Evolutionary conservation across 163 green algal species (phyloP), one percentile per base, ranked within the genome.

Genomic region (Trebouxia gelatinosa): DNA sequence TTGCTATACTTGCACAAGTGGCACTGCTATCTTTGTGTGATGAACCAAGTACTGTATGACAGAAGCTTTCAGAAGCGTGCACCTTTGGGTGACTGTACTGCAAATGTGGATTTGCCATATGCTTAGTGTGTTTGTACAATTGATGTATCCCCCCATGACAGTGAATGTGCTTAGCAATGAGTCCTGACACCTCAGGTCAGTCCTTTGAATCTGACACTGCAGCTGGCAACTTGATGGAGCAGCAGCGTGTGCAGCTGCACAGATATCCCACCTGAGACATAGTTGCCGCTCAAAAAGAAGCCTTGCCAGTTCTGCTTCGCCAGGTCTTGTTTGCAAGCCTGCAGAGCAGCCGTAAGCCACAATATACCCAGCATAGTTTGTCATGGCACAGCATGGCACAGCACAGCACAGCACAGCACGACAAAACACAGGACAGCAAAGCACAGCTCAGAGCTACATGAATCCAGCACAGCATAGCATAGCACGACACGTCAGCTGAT

Each of bases 211-310:
- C 13, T 13, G 13, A 54, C 43, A 54, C 11, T 54, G 43, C 43
- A 23, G 43, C 43, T 54, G 43, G 43, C 43, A 23, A 54, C 13
- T 13, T 54, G 43, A 9, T 54, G 43, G 11, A 9, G 9, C 43
- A 54, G 43, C 11, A 9, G 13, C 43, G 13, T 13, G 11, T 54
- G 43, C 11, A 54, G 13, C 43, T 23, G 43, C 39, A 21, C 57
- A 75, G 88, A 11, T 77, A 86, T 39, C 28, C 23, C 23, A 76
- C 68, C 68, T 39, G 70, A 78, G 46, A 97, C 92, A 80, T 99
- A 99, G 90, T 99, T 99, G 67, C 96, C 96, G 7, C 95, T 93
- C 32, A 99, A 89, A 67, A 96, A 84, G 17, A 99, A 75, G 38
- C 89, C 92, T 1, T 92, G 82, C 75, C 87, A 90, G 64, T 93